Conservation (phyloP, 805 yeast genomes). For the Ogataea pignaliae region DNA sequence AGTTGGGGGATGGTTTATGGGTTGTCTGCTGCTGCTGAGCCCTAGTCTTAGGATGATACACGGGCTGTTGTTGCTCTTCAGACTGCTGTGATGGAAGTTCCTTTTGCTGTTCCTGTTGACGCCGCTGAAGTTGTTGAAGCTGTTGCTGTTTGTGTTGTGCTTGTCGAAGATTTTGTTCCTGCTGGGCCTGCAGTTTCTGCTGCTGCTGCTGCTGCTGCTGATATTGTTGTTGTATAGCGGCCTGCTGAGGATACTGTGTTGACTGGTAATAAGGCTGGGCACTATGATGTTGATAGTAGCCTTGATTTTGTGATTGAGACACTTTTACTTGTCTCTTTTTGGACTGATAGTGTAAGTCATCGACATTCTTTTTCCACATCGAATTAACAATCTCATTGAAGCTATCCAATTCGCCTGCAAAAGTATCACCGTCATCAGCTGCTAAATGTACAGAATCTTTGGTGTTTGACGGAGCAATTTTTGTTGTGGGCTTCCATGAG, state of each 20-base stretch:
- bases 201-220: not conserved
- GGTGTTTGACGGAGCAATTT: not conserved
- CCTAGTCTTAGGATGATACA: conserved; percentile 26
- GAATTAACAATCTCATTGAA: conserved; percentile 9
- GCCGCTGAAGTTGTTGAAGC: conserved; percentile 7
- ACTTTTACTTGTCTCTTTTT: conserved; percentile 1
- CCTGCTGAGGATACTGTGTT: not conserved
- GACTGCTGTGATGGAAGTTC: conserved; percentile 1
- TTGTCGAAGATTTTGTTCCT: not conserved
- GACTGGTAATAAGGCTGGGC: not conserved
- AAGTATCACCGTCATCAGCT: not conserved
- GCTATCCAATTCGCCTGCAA: conserved; percentile 9
- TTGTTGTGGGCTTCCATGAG: too few relatives aligned
- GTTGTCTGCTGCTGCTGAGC: conserved; percentile 27
- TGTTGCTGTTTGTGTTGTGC: conserved; percentile 5
- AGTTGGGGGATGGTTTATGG: conserved; percentile 15
- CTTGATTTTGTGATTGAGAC: not conserved
- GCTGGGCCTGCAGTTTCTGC: too few relatives aligned
- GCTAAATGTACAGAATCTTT: not conserved
- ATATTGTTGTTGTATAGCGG: not conserved
- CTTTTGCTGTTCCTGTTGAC: conserved; percentile 1
- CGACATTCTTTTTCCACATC: conserved; percentile 17
- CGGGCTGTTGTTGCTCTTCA: not conserved
- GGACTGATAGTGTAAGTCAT: conserved; percentile 7
- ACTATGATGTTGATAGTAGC: too few relatives aligned